Percentiles rank a stretch among this genome's conserved stretches.
These are phyloP conservation scores for Extremus antarcticus DNA, from an alignment of 495 filamentous ascomycete genomes.

Conservation along the genomic window DNA sequence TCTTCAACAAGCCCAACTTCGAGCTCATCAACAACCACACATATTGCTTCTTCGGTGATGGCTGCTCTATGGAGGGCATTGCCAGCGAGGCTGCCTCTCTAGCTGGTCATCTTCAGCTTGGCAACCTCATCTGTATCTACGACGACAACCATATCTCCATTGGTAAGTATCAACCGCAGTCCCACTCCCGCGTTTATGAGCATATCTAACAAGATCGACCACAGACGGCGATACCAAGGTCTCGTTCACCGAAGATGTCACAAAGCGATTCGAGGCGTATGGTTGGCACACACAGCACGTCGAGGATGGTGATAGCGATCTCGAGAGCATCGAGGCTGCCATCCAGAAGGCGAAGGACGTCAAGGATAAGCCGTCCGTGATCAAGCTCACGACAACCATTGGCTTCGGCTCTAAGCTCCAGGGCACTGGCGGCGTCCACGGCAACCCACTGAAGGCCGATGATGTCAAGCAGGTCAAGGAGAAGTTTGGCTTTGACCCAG, in stretches of 20 bases:
- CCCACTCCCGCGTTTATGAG: conserved; percentile 18
- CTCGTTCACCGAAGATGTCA: conserved; percentile 95
- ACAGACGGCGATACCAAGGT: conserved; percentile 86
- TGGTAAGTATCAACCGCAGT: conserved; percentile 36
- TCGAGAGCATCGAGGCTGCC: conserved; percentile 77
- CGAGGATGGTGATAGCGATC: conserved; percentile 81
- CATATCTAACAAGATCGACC: conserved; percentile 4
- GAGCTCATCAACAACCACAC: conserved; percentile 93
- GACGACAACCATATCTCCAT: conserved; percentile 99
- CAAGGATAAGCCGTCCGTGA: conserved; percentile 91
- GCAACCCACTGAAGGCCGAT: conserved; percentile 84
- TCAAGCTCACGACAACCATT: conserved; percentile 96
- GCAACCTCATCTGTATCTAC: conserved; percentile 92
- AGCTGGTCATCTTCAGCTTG: conserved; percentile 92
- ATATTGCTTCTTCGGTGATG: conserved; percentile 92
- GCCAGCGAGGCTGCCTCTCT: conserved; percentile 82
- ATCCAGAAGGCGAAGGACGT: conserved; percentile 74
- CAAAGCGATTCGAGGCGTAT: conserved; percentile 92
- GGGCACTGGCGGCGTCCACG: conserved; percentile 92
- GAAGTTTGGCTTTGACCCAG: conserved; percentile 92
- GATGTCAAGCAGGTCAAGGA: conserved; percentile 85
- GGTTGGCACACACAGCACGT: conserved; percentile 91
- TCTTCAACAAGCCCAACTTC: conserved; percentile 95
- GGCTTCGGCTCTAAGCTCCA: conserved; percentile 90
- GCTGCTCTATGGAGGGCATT: conserved; percentile 97